Evolutionary conservation across 805 yeast genomes (phyloP), one percentile per base, ranked within the genome.

Genomic region (Komagataella phaffii): DNA sequence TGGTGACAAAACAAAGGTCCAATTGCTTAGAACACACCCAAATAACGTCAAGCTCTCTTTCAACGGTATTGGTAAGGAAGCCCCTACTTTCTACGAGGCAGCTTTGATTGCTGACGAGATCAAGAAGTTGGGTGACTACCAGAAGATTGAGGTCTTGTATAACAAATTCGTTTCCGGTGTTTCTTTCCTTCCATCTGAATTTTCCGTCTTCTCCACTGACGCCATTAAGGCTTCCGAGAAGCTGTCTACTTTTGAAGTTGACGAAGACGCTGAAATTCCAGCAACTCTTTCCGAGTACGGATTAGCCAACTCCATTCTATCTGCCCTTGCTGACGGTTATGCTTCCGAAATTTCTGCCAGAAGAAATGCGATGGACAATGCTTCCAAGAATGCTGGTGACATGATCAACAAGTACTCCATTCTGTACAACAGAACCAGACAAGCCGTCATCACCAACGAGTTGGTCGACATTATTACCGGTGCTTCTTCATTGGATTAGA

Each of bases 281-380:
- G 81, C 76, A 57, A 83, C 86, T 58, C 64, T 74, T 48, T 69
- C 95, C 58, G 95, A 90, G 74, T 88, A 86, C 75, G 77, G 95
- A 49, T 78, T 93, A 61, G 90, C 98, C 59, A 90, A 88, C 80
- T 80, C 88, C 64, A 78, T 91, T 63, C 80, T 85, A 69, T 74
- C 90, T 64, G 97, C 96, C 55, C 79, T 90, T 79, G 91, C 97
- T 58, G 96, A 93, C 70, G 98, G 97, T 72, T 90, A 91, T 73
- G 97, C 98, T 56, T 87, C 98, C 54, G 99, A 91, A 79, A 80
- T 90, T 60, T 85, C 95, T 58, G 96, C 99, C 55, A 90, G 99
- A 83, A 90, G 99, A 83, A 91, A 88, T 70, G 98, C 99, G 61
- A 91, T 91, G 99, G 99, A 91, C 75, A 93, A 93, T 68, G 99